A percentile compares a stretch with the other conserved stretches of the same genome.
phyloP scores from a whole-genome alignment of 2,329 filamentous ascomycete species.

The Phyllosticta citrichinensis region DNA sequence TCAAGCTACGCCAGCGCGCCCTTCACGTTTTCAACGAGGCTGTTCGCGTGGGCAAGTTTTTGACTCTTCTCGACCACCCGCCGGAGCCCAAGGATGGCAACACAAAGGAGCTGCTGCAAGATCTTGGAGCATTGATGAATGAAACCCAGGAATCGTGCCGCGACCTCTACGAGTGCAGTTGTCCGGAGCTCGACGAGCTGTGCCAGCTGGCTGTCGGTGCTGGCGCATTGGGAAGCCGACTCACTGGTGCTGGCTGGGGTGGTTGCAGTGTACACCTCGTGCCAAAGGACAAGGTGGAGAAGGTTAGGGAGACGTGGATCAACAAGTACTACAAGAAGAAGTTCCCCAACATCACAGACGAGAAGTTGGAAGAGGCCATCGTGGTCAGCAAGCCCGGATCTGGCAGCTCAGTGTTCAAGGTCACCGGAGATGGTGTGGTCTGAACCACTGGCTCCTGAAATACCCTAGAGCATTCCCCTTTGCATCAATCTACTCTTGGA shows the following conservation, averaged over 20 bases:
- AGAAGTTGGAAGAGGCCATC: slow-evolving; percentile 69
- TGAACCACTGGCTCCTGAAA: slow-evolving; percentile 10
- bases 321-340: slow-evolving; percentile 72
- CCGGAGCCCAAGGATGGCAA: slow-evolving; percentile 36
- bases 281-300: slow-evolving; percentile 68
- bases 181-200: slow-evolving; percentile 81
- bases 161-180: slow-evolving; percentile 83
- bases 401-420: slow-evolving; percentile 41
- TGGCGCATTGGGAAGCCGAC: slow-evolving; percentile 72
- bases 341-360: slow-evolving; percentile 55
- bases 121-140: slow-evolving; percentile 77
- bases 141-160: slow-evolving; percentile 81
- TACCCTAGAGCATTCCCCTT: neutral
- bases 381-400: slow-evolving; percentile 82
- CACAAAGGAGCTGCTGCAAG: slow-evolving; percentile 56
- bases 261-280: slow-evolving; percentile 93
- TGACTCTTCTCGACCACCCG: slow-evolving; percentile 53
- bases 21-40: slow-evolving; percentile 89
- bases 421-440: slow-evolving; percentile 22
- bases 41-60: slow-evolving; percentile 73
- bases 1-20: slow-evolving; percentile 79
- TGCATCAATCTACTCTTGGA: neutral
- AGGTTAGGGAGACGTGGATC: slow-evolving; percentile 67
- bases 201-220: slow-evolving; percentile 68
- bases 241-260: slow-evolving; percentile 94